These are phyloP conservation scores for Aspergillus panamensis DNA, from an alignment of 495 filamentous ascomycete genomes.

Conservation along the genomic window DNA sequence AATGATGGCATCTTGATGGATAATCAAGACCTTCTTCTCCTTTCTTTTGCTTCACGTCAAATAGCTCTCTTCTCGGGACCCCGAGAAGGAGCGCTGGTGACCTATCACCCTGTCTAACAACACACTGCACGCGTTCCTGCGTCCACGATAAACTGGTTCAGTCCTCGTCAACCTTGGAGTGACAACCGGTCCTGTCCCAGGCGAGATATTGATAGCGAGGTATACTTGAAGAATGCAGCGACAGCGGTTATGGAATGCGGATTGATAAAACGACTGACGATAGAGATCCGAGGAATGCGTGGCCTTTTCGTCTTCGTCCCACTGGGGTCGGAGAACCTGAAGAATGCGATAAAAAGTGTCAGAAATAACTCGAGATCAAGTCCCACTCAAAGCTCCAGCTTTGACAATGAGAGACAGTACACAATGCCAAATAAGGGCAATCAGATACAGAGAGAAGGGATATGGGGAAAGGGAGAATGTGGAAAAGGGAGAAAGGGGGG, in stretches of 20 bases:
- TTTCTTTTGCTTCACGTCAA: conserved; percentile 20
- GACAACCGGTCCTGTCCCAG: not conserved
- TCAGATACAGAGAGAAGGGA: conserved; percentile 17
- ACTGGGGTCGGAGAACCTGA: conserved; percentile 13
- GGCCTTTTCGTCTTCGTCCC: not conserved
- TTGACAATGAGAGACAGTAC: not conserved
- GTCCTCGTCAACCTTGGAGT: not conserved
- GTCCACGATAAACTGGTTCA: not conserved
- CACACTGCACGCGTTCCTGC: conserved; percentile 1
- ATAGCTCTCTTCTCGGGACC: conserved; percentile 45
- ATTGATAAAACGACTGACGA: conserved; percentile 15
- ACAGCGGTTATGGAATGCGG: conserved; percentile 30
- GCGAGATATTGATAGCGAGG: conserved; percentile 11
- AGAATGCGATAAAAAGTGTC: conserved; percentile 7
- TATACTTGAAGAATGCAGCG: conserved; percentile 7
- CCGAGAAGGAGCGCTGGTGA: conserved; percentile 45
- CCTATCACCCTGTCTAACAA: conserved; percentile 4
- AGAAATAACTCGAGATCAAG: conserved; percentile 8
- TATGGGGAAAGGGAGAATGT: conserved; percentile 26
- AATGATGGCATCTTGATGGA: conserved; percentile 29
- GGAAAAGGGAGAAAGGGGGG: conserved; percentile 29
- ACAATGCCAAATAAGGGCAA: conserved; percentile 18
- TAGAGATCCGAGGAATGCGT: conserved; percentile 21
- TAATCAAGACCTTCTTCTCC: conserved; percentile 12
- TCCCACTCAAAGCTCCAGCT: conserved; percentile 9